Base-by-base conservation (phyloP, 2,329 filamentous ascomycete species). In the Pestalotiopsis sp. region DNA sequence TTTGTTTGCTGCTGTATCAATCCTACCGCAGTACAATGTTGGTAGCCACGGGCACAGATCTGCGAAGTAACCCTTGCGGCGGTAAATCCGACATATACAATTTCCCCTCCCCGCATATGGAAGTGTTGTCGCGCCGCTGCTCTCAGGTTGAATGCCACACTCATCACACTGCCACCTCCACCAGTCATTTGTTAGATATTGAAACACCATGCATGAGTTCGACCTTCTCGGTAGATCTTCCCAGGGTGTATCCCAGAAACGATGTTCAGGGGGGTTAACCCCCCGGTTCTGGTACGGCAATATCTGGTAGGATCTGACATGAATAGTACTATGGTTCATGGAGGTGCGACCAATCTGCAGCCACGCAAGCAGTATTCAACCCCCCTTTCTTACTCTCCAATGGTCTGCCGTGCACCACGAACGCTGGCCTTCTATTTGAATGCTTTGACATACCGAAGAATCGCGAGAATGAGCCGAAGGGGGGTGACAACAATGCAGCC, bases 381-480 rank as follows among this genome's bases (percentile, higher is more conserved):
- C 13, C 13, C 25, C 36, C 59, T 64, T 4, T 13, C 12, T 36
- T 36, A 36, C 31, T 40, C 61, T 64, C 61, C 61, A 23, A 64
- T 62, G 61, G 25, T 12, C 40, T 25, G n/a, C 17, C 17, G 38
- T 27, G 14, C 12, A 45, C 25, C 38, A 64, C 40, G 40, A 14
- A 45, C 5, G 31, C 38, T 14, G 36, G 38, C 41, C 20, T 25
- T 56, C 25, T 66, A 38, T 66, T 56, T 57, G 45, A 66, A 36
- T n/a, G 17, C 20, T 57, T 25, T 36, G 23, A 66, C 64, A 66
- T 61, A 45, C 65, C 65, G 65, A 67, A n/a, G n/a, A 11, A 63
- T 63, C 52, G 66, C 66, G 66, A 67, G 66, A 67, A 67, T 67
- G 40, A 40, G 58, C 66, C 66, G 66, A 67, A 63, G 66, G 66